phyloP scores from a whole-genome alignment of 768 basidiomycete genomes.

The Peribolospora kevripleyi region DNA sequence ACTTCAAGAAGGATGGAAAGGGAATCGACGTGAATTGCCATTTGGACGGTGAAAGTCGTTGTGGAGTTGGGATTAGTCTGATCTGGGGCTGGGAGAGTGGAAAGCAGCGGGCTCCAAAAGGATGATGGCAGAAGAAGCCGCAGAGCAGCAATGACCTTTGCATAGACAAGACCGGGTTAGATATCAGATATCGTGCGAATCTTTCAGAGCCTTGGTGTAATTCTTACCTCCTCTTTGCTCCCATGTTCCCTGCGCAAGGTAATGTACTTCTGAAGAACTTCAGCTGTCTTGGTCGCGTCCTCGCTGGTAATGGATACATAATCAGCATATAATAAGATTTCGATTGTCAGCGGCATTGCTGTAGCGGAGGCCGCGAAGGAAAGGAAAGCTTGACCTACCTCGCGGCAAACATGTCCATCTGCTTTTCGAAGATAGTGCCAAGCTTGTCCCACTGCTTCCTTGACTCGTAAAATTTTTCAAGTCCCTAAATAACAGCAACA shows the following conservation, averaged over 20 bases:
- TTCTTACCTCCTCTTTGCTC: slow-evolving; percentile 31
- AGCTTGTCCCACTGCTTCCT: slow-evolving; percentile 11
- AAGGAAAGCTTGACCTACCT: slow-evolving; percentile 24
- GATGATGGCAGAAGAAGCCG: slow-evolving; percentile 52
- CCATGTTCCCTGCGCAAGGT: slow-evolving; percentile 38
- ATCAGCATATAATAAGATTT: not conserved
- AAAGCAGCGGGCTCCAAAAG: slow-evolving; percentile 35
- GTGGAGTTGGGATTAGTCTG: slow-evolving; percentile 46
- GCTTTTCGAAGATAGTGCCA: slow-evolving; percentile 11
- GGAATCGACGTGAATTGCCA: slow-evolving; percentile 41
- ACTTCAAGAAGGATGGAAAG: slow-evolving; percentile 52
- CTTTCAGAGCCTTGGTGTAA: not conserved
- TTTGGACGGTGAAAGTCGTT: slow-evolving; percentile 29
- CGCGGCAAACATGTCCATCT: slow-evolving; percentile 36
- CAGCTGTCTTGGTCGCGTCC: slow-evolving; percentile 57
- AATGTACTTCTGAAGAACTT: slow-evolving; percentile 52
- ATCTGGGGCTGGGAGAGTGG: slow-evolving; percentile 45
- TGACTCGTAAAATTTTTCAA: slow-evolving; percentile 17
- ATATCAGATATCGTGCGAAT: not conserved
- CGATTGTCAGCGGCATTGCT: not conserved
- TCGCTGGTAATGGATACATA: slow-evolving; percentile 24
- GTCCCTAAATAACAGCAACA: slow-evolving; percentile 7
- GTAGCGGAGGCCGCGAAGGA: not conserved
- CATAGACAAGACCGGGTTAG: slow-evolving; percentile 1
- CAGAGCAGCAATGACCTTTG: slow-evolving; percentile 42